These are phyloP conservation scores for Candida manassasensis DNA, from an alignment of 805 yeast genomes.

Conservation along the genomic window DNA sequence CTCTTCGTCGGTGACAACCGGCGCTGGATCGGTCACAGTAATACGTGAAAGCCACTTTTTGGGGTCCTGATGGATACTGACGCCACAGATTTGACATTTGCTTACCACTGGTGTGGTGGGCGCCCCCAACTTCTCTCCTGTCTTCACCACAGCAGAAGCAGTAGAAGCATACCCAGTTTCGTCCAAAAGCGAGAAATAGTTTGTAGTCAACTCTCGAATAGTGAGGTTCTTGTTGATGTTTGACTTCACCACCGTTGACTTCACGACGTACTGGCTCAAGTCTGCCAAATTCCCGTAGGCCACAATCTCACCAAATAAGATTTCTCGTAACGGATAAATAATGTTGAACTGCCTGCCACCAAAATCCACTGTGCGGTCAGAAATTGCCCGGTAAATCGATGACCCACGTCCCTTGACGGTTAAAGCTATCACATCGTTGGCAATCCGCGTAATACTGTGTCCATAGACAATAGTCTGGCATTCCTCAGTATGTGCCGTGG, in stretches of 20 bases:
- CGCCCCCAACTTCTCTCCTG: slow-evolving; percentile 69
- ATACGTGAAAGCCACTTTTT: slow-evolving; percentile 63
- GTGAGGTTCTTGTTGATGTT: slow-evolving; percentile 68
- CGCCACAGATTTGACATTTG: slow-evolving; percentile 55
- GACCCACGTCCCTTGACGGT: slow-evolving; percentile 87
- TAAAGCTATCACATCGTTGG: slow-evolving; percentile 71
- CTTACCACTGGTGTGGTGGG: slow-evolving; percentile 27
- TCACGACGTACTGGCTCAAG: slow-evolving; percentile 28
- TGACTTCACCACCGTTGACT: slow-evolving; percentile 19
- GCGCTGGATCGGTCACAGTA: slow-evolving; percentile 55
- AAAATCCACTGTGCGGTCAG: slow-evolving; percentile 36
- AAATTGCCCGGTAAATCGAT: slow-evolving; percentile 47
- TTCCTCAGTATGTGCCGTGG: slow-evolving; percentile 39
- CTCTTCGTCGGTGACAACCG: slow-evolving; percentile 41
- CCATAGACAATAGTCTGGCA: slow-evolving; percentile 66
- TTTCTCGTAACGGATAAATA: slow-evolving; percentile 71
- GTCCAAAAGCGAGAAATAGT: slow-evolving; percentile 70
- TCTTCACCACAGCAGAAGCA: slow-evolving; percentile 86
- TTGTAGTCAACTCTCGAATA: slow-evolving; percentile 69
- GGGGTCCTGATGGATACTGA: slow-evolving; percentile 52
- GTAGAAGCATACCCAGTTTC: slow-evolving; percentile 75
- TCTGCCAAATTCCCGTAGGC: slow-evolving; percentile 45
- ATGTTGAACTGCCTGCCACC: slow-evolving; percentile 36
- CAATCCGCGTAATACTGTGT: slow-evolving; percentile 76
- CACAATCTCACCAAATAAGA: slow-evolving; percentile 61